A percentile compares a stretch with the other conserved stretches of the same genome.
These are phyloP conservation scores for Coemansia sp. DNA, from an alignment of 192 early-diverging fungal genomes.

Conservation along the genomic window DNA sequence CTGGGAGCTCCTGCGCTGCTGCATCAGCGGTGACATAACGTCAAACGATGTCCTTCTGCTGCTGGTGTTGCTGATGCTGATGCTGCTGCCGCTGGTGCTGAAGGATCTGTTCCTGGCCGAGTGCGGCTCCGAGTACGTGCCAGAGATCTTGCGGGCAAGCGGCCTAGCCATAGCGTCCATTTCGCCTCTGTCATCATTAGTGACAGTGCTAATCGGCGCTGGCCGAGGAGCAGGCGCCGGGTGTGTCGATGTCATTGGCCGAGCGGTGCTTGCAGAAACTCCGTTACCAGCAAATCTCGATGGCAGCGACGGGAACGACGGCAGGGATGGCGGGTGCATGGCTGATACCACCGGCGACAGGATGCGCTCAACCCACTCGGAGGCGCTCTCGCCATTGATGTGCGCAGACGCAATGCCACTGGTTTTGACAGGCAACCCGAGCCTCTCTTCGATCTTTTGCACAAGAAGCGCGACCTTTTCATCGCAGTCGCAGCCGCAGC, in stretches of 20 bases:
- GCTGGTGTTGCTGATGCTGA: neutral
- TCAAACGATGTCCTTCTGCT: neutral
- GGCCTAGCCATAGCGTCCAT: neutral
- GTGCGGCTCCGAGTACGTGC: neutral
- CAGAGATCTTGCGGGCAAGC: conserved; percentile 1
- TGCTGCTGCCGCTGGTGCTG: conserved; percentile 15
- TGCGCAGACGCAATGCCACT: neutral
- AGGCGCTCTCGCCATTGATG: conserved; percentile 8
- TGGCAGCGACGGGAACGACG: conserved; percentile 5
- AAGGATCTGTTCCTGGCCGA: neutral
- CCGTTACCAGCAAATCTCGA: neutral
- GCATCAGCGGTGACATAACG: neutral
- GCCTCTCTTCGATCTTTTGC: conserved; percentile 37
- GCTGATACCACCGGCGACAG: conserved; percentile 26
- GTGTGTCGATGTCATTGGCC: neutral
- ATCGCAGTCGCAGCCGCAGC: conserved; percentile 52
- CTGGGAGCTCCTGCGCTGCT: neutral
- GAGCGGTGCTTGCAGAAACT: neutral
- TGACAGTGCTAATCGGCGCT: neutral
- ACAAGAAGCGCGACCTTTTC: conserved; percentile 40
- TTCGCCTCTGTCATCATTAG: neutral
- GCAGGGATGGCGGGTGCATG: conserved; percentile 3
- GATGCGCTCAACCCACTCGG: conserved; percentile 32
- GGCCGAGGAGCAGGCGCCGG: neutral
- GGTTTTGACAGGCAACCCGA: conserved; percentile 19